phyloP scores from a whole-genome alignment of 768 basidiomycete species.

The Sarcodon aspratus region DNA sequence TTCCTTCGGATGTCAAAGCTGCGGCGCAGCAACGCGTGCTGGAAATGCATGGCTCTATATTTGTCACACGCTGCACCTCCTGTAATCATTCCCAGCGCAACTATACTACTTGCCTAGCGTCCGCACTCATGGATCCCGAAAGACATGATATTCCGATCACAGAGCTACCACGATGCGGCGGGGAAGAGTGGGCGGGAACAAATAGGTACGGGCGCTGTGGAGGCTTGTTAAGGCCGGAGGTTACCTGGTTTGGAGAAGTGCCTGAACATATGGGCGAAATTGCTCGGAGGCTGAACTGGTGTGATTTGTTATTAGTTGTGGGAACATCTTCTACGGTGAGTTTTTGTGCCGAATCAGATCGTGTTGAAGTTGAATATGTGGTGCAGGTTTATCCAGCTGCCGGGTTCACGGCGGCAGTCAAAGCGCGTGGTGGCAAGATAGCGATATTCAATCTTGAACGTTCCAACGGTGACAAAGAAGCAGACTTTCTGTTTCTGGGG shows the following conservation, averaged over 20 bases:
- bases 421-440: slow-evolving; percentile 19
- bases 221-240: slow-evolving; percentile 13
- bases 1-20: not conserved
- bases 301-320: slow-evolving; percentile 26
- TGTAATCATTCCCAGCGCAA: slow-evolving; percentile 33
- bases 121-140: too few species aligned
- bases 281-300: slow-evolving; percentile 12
- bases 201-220: too few species aligned
- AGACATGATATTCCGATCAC: too few species aligned
- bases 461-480: slow-evolving; percentile 24
- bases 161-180: too few species aligned
- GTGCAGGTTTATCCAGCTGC: slow-evolving; percentile 23
- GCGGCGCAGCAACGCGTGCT: slow-evolving; percentile 9
- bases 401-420: slow-evolving; percentile 14
- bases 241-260: slow-evolving; percentile 30
- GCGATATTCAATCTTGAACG: slow-evolving; percentile 25
- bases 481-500: slow-evolving; percentile 39
- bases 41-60: slow-evolving; percentile 55
- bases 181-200: too few species aligned
- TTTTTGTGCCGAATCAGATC: not conserved
- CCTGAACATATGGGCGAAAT: slow-evolving; percentile 18
- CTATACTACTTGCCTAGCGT: not conserved
- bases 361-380: not conserved
- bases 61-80: slow-evolving; percentile 35
- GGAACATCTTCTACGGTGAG: slow-evolving; percentile 27